phyloP scores from a whole-genome alignment of 345 rosid genomes.

The Crucihimalaya himalaica region DNA sequence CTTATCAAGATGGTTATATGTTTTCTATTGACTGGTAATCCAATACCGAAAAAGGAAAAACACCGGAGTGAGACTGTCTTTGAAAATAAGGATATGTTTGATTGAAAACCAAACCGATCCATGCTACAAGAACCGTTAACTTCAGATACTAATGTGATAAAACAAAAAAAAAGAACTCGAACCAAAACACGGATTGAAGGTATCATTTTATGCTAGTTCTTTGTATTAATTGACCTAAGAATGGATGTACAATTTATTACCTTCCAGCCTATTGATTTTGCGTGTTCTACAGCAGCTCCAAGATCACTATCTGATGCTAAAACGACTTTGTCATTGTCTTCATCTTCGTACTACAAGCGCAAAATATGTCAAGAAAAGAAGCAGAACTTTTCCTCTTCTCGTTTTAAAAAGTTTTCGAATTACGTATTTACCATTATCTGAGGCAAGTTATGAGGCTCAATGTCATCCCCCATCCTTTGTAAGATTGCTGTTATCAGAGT shows the following conservation, averaged over 20 bases:
- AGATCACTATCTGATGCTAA: slow-evolving; percentile 85
- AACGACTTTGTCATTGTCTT: slow-evolving; percentile 86
- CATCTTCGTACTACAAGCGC: slow-evolving; percentile 81
- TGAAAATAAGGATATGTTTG: background rate
- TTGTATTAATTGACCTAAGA: background rate
- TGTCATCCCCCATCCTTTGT: slow-evolving; percentile 88
- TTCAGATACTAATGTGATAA: background rate
- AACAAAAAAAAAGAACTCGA: background rate
- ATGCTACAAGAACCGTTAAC: background rate
- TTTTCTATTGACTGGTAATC: background rate
- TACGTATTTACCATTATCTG: slow-evolving; percentile 73
- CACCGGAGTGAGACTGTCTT: background rate
- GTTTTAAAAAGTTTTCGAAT: background rate
- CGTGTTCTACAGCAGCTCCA: slow-evolving; percentile 89
- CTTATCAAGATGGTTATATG: background rate
- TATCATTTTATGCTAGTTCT: background rate
- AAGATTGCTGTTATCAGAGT: slow-evolving; percentile 77
- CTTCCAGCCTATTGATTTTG: slow-evolving; percentile 87
- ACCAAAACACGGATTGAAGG: background rate
- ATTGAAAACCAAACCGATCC: background rate
- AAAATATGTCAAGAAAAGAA: background rate
- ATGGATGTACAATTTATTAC: slow-evolving; percentile 39
- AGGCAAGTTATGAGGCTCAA: slow-evolving; percentile 74
- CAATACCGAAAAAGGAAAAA: background rate
- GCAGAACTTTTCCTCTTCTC: background rate